Evolutionary conservation across 108 stramenopile species (phyloP).

Genomic region (Fistulifera pelliculosa): DNA sequence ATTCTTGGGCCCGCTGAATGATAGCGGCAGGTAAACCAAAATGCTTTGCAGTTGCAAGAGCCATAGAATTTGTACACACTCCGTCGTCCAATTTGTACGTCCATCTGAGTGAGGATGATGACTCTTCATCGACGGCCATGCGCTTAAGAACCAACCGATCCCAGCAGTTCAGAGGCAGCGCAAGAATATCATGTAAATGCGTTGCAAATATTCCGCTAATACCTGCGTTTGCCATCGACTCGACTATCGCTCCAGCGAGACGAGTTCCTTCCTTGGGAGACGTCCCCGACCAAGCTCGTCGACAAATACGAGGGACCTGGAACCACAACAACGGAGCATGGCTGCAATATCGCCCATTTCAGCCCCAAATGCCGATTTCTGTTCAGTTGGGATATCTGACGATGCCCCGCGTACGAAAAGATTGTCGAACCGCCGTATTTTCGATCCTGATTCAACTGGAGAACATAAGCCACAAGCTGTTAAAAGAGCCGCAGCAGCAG

Average conservation of each 20-base stretch:
- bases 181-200: conserved; percentile 53
- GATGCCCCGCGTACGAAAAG: conserved; percentile 87
- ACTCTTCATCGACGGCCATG: conserved; percentile 19
- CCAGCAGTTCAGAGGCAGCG: conserved; percentile 29
- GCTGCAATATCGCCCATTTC: conserved; percentile 93
- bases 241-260: conserved; percentile 80
- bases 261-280: conserved; percentile 81
- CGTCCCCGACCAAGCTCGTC: conserved; percentile 94
- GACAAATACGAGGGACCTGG: conserved; percentile 81
- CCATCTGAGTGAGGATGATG: conserved; percentile 34
- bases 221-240: conserved; percentile 50
- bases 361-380: conserved; percentile 89
- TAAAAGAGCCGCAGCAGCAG: conserved; percentile 82
- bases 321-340: conserved; percentile 71
- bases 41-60: conserved; percentile 69
- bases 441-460: conserved; percentile 47
- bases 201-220: conserved; percentile 88
- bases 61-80: conserved; percentile 76
- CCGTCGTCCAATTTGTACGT: conserved; percentile 81
- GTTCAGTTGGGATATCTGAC: conserved; percentile 86
- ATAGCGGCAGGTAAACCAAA: conserved; percentile 70
- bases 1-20: conserved; percentile 57
- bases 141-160: conserved; percentile 25
- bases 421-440: conserved; percentile 69
- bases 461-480: conserved; percentile 77